Percentiles rank a stretch among this genome's conserved stretches.
Conservation (phyloP, 495 filamentous ascomycete species). For the Tirmania nivea region DNA sequence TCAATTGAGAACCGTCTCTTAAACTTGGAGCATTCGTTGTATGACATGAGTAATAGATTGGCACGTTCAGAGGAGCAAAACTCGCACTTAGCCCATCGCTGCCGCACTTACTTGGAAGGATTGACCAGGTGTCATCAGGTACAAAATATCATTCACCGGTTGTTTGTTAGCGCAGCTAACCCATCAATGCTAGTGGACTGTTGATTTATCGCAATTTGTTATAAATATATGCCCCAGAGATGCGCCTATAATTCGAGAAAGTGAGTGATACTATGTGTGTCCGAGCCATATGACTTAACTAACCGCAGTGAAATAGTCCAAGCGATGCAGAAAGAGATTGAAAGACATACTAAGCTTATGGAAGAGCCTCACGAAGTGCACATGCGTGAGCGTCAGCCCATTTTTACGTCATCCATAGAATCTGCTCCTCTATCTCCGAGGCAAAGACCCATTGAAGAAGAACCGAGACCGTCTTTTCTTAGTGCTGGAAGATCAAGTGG, state of each 20-base stretch:
- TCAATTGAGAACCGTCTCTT: constrained; percentile 53
- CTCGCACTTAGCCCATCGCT: constrained; percentile 53
- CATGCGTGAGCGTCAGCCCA: constrained; percentile 52
- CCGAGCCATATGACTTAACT: constrained; percentile 2
- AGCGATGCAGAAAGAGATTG: constrained; percentile 62
- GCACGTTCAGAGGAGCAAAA: constrained; percentile 67
- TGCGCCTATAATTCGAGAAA: constrained; percentile 37
- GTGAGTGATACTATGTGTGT: constrained; percentile 24
- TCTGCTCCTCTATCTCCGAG: constrained; percentile 78
- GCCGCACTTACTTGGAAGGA: constrained; percentile 61
- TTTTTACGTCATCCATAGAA: constrained; percentile 47
- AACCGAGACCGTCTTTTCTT: constrained; percentile 46
- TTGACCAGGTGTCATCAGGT: constrained; percentile 58
- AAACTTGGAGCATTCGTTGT: constrained; percentile 58
- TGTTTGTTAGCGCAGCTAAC: too few relatives aligned
- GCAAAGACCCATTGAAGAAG: constrained; percentile 69
- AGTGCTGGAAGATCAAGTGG: constrained; percentile 45
- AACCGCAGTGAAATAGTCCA: constrained; percentile 32
- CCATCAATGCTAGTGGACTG: constrained; percentile 15
- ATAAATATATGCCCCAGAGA: constrained; percentile 23
- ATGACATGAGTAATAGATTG: constrained; percentile 56
- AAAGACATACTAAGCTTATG: constrained; percentile 59
- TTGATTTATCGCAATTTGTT: constrained; percentile 22
- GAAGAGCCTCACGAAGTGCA: constrained; percentile 61
- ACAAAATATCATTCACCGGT: constrained; percentile 3